phyloP scores from a whole-genome alignment of 2,329 filamentous ascomycete genomes.

The Aspergillus glaucus region DNA sequence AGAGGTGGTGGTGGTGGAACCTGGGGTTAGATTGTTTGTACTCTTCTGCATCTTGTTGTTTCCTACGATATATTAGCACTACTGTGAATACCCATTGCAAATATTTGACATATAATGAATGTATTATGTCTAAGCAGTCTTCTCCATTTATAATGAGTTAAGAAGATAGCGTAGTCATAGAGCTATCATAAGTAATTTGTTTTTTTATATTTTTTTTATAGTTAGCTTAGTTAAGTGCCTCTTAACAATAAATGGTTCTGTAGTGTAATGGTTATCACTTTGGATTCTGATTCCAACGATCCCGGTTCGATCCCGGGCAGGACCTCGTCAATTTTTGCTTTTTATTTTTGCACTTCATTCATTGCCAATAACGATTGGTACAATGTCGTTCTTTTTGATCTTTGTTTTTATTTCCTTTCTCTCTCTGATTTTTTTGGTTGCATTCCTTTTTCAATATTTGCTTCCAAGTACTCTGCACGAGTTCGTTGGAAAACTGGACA shows the following conservation, averaged over 20 bases:
- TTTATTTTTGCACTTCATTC: not conserved
- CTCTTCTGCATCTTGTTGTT: conserved; percentile 4
- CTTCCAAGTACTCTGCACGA: not conserved
- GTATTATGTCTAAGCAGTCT: no score
- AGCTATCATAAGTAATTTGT: no score
- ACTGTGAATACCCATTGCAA: not conserved
- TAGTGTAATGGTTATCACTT: conserved; percentile 23
- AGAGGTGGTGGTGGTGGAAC: conserved; percentile 85
- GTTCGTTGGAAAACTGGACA: not conserved
- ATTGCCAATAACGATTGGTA: no score
- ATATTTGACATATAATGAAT: not conserved
- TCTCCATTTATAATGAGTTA: no score
- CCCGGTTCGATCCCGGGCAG: conserved; percentile 21
- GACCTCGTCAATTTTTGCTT: conserved; percentile 7
- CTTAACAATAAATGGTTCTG: not conserved
- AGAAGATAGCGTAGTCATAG: no score
- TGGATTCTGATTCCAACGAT: conserved; percentile 19
- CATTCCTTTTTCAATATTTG: not conserved
- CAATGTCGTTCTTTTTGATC: no score
- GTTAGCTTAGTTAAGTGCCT: not conserved
- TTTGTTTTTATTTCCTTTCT: not conserved
- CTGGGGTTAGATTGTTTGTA: conserved; percentile 55
- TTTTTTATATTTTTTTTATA: no score
- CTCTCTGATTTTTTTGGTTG: not conserved
- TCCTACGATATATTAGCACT: not conserved